Evolutionary conservation across 768 basidiomycete species (phyloP).

Genomic region (Scleroderma bovista): DNA sequence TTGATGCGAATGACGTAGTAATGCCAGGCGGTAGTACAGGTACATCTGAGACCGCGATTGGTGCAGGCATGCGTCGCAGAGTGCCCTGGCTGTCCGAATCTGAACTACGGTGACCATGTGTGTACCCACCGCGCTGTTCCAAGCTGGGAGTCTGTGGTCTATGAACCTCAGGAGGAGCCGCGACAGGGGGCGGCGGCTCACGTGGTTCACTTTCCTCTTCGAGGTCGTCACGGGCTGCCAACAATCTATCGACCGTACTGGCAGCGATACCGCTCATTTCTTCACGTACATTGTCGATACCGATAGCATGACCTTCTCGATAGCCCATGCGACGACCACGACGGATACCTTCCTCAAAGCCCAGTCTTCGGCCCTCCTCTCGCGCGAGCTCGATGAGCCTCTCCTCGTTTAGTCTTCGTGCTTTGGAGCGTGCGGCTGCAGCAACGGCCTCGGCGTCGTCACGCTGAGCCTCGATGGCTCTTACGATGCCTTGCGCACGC

Average conservation of each 20-base stretch:
- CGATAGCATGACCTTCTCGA: slow-evolving; percentile 20
- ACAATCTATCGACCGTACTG: slow-evolving; percentile 17
- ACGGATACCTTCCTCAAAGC: slow-evolving; percentile 47
- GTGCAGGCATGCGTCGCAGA: slow-evolving; percentile 9
- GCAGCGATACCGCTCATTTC: slow-evolving; percentile 17
- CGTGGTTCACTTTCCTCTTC: slow-evolving; percentile 19
- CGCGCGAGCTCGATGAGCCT: slow-evolving; percentile 44
- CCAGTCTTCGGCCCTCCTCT: slow-evolving; percentile 48
- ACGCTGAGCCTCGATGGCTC: slow-evolving; percentile 43
- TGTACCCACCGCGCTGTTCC: slow-evolving; percentile 12
- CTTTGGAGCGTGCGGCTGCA: slow-evolving; percentile 37
- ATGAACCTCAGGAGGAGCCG: slow-evolving; percentile 20
- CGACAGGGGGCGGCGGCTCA: slow-evolving; percentile 10
- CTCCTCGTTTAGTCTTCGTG: slow-evolving; percentile 42
- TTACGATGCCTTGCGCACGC: slow-evolving; percentile 48
- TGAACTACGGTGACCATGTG: slow-evolving; percentile 16
- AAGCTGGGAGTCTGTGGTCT: slow-evolving; percentile 16
- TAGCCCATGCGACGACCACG: slow-evolving; percentile 28
- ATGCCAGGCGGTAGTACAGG: slow-evolving; percentile 3
- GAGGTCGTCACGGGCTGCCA: slow-evolving; percentile 16
- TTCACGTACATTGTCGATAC: slow-evolving; percentile 7
- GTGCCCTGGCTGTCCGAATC: slow-evolving; percentile 7
- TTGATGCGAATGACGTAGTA: slow-evolving; percentile 5
- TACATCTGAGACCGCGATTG: slow-evolving; percentile 6
- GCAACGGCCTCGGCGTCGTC: slow-evolving; percentile 46